Percentiles rank a stretch among this genome's conserved stretches.
Evolutionary conservation across 257 asterid genomes (phyloP).

Genomic region (Ajuga chamaepitys): DNA sequence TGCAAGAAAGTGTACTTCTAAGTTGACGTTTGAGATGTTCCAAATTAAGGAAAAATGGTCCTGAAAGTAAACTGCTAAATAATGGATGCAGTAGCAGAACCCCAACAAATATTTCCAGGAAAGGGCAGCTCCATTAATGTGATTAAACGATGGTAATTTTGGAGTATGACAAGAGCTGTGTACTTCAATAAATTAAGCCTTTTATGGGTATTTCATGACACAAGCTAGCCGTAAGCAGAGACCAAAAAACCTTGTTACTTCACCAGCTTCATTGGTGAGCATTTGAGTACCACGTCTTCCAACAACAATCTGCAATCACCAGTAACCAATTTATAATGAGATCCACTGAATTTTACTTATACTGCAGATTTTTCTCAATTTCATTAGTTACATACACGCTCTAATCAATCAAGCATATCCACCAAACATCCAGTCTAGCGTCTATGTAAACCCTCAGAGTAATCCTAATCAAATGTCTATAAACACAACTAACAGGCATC

Average conservation of each 20-base stretch:
- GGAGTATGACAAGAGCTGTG: not conserved
- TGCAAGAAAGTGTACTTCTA: not conserved
- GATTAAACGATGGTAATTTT: not conserved
- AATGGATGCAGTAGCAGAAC: not conserved
- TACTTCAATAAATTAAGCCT: slow-evolving; percentile 1
- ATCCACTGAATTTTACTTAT: not conserved
- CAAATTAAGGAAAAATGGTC: not conserved
- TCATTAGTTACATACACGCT: not conserved
- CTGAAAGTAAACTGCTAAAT: not conserved
- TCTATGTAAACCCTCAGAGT: not conserved
- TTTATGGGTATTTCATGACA: not conserved
- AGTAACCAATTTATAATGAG: not conserved
- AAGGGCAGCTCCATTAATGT: not conserved
- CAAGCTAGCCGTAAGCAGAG: not conserved
- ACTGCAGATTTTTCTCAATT: not conserved
- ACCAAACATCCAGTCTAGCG: not conserved
- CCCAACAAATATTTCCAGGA: too few species aligned
- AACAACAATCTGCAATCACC: slow-evolving; percentile 58
- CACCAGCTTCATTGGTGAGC: slow-evolving; percentile 91
- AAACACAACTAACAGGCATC: not conserved
- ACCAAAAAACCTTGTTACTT: slow-evolving; percentile 66
- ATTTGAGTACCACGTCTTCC: slow-evolving; percentile 77
- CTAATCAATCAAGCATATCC: not conserved
- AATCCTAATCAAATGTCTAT: not conserved
- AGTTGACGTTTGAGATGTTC: not conserved